Evolutionary conservation across 164 flowering plant species (phyloP), one percentile per base, ranked within the genome.

Genomic region (Liquidambar formosana): DNA sequence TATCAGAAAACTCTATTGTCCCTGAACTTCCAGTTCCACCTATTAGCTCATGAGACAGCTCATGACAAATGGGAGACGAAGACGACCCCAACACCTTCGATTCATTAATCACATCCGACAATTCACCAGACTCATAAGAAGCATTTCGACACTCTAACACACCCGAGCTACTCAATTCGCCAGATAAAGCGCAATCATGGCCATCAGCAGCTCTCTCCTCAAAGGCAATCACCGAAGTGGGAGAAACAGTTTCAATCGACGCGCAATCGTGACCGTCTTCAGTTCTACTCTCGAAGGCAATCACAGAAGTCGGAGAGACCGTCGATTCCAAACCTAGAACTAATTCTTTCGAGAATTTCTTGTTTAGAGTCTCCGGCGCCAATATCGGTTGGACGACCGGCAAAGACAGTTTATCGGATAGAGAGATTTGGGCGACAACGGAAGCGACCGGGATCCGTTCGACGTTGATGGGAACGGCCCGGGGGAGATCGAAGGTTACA

Each of bases 311-410:
- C 0, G 84, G 85, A 27, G 88, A 82, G 25, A 80, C 80, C 21
- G 62, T 68, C 15, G 75, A 47, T 10, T 68, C 71, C 9, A 66
- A 58, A 19, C 67, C 73, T 13, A 74, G 44, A 38, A 63, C 62
- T 44, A 72, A 69, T 69, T 83, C 88, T 44, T 71, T 80, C 8
- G 75, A 73, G 58, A 77, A 73, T 54, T 64, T 78, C 62, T 65
- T 83, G 46, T 64, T 60, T 43, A 56, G 22, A n/a, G 76, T 53
- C 65, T 79, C 84, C 5, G 76, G 57, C 8, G 81, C 76, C 11
- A 74, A 45, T 10, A 87, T 71, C 14, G 92, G 92, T 10, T 85
- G 88, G 1, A 86, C 87, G 6, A 88, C 84, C 11, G 92, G 92
- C 38, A 86, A 43, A 8, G 80, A 66, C 45, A 83, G 48, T 21